Conservation (phyloP, 2,329 filamentous ascomycete species). For the Mollisiaceae sp. region DNA sequence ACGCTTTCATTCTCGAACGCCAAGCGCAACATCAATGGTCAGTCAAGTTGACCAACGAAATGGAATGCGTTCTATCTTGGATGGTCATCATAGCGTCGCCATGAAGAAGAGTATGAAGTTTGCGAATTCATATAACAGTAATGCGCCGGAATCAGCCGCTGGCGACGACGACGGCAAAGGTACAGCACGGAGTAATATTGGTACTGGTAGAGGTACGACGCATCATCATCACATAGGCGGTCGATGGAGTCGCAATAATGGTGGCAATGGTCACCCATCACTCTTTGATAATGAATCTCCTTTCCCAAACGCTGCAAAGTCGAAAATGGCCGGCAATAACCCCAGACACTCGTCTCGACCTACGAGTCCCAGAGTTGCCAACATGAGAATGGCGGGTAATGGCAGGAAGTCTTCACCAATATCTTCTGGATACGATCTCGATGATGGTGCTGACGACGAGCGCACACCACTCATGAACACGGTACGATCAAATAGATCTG, state of each 20-base stretch:
- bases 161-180: constrained; percentile 72
- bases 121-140: constrained; percentile 73
- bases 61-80: constrained; percentile 63
- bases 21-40: constrained; percentile 84
- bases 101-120: constrained; percentile 98
- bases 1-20: constrained; percentile 90
- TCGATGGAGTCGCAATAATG: constrained; percentile 73
- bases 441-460: constrained; percentile 87
- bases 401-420: constrained; percentile 65
- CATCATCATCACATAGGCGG: constrained; percentile 84
- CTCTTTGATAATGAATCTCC: constrained; percentile 80
- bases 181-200: constrained; percentile 63
- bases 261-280: constrained; percentile 70
- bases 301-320: constrained; percentile 69
- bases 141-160: constrained; percentile 53
- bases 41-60: constrained; percentile 67
- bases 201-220: constrained; percentile 67
- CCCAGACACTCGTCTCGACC: constrained; percentile 69
- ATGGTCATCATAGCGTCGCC: constrained; percentile 64
- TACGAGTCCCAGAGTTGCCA: constrained; percentile 67
- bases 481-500: constrained; percentile 66
- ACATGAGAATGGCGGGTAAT: constrained; percentile 50
- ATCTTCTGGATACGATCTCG: constrained; percentile 75
- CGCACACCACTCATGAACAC: constrained; percentile 77
- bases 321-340: constrained; percentile 63